Conservation (phyloP, 805 yeast species). For the Candida chilensis region DNA sequence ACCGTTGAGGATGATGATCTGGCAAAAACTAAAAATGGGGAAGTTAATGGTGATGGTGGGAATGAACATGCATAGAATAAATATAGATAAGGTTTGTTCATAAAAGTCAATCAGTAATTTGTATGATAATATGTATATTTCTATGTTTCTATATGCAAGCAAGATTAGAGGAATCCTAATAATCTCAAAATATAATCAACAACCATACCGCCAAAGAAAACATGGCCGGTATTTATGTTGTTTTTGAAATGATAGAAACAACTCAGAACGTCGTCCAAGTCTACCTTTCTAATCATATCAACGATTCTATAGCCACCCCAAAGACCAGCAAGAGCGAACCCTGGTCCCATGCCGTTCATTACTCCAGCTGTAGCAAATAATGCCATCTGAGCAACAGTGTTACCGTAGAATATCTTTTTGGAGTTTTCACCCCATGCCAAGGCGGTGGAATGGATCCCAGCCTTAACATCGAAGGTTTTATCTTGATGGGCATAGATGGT, state of each 20-base stretch:
- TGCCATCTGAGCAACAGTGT: conserved; percentile 62
- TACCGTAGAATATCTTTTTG: conserved; percentile 54
- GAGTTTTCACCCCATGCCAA: conserved; percentile 85
- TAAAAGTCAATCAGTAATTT: conserved; percentile 30
- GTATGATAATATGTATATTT: conserved; percentile 28
- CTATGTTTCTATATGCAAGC: conserved; percentile 19
- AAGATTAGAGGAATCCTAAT: conserved; percentile 35
- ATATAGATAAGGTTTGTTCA: conserved; percentile 19
- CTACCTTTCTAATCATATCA: conserved; percentile 61
- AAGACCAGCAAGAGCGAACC: conserved; percentile 59
- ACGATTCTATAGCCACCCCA: conserved; percentile 63
- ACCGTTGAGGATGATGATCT: background rate
- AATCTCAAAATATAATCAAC: conserved; percentile 51
- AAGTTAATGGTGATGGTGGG: conserved; percentile 9
- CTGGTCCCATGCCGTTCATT: conserved; percentile 79
- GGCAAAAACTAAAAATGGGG: conserved; percentile 7
- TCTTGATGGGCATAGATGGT: conserved; percentile 98
- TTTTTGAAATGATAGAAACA: conserved; percentile 79
- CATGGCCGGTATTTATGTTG: conserved; percentile 71
- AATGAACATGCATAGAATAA: conserved; percentile 22
- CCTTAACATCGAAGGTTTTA: conserved; percentile 75
- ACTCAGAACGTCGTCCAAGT: conserved; percentile 67
- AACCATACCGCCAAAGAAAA: conserved; percentile 56
- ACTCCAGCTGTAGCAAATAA: conserved; percentile 61
- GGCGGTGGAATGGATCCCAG: conserved; percentile 94